A percentile compares a stretch with the other conserved stretches of the same genome.
Conservation (phyloP, 352 stramenopile species). For the Phytophthora agathidicida region DNA sequence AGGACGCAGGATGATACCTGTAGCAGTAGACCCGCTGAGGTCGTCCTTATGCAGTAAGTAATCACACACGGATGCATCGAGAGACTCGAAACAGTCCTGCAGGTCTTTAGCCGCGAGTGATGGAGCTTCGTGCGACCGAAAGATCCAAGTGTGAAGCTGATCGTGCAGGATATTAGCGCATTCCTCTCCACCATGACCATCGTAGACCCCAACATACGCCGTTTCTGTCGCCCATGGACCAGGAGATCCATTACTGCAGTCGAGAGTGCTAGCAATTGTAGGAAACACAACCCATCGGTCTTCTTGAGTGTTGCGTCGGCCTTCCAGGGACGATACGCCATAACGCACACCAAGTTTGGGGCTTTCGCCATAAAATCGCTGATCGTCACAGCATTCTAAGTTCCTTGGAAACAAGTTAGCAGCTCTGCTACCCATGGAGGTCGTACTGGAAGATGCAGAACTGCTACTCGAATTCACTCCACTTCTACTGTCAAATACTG, state of each 20-base stretch:
- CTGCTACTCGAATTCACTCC: not conserved
- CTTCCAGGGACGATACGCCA: conserved; percentile 63
- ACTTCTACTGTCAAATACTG: conserved; percentile 8
- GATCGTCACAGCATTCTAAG: conserved; percentile 23
- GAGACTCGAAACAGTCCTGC: conserved; percentile 56
- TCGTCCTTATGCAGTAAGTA: conserved; percentile 75
- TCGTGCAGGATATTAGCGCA: conserved; percentile 77
- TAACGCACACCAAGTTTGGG: conserved; percentile 40
- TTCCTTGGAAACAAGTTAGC: not conserved
- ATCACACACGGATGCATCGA: conserved; percentile 76
- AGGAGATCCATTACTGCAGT: conserved; percentile 11
- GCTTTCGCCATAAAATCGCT: conserved; percentile 52
- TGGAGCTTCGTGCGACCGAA: conserved; percentile 38
- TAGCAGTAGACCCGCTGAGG: conserved; percentile 81
- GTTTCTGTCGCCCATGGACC: conserved; percentile 20
- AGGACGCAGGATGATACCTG: conserved; percentile 54
- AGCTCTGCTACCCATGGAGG: conserved; percentile 6
- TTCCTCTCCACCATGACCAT: conserved; percentile 82
- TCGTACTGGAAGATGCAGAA: not conserved
- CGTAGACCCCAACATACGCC: conserved; percentile 80
- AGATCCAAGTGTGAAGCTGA: conserved; percentile 75
- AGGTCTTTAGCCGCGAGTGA: conserved; percentile 33
- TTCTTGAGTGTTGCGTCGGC: conserved; percentile 74
- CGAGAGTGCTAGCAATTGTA: conserved; percentile 28
- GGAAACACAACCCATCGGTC: conserved; percentile 72